phyloP scores from a whole-genome alignment of 1,139 yeast species.

The Blastobotrys aristatus region DNA sequence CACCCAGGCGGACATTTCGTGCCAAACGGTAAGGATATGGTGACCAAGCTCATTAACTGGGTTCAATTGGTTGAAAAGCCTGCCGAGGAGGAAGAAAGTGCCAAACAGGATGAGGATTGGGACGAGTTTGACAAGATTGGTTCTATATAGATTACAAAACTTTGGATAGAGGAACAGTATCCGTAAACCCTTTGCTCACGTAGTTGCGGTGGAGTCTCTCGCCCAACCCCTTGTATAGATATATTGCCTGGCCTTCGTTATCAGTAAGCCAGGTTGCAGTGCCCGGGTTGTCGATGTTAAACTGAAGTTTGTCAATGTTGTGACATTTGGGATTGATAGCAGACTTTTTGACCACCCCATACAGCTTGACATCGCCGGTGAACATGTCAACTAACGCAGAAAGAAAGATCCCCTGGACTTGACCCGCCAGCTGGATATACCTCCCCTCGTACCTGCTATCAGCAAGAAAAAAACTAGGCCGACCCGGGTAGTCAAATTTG shows the following conservation, averaged over 20 bases:
- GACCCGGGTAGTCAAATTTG: not conserved
- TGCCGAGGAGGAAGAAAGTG: slow-evolving; percentile 34
- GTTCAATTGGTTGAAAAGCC: slow-evolving; percentile 28
- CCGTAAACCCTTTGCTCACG: not conserved
- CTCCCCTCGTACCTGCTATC: not conserved
- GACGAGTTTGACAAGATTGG: slow-evolving; percentile 43
- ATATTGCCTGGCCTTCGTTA: not conserved
- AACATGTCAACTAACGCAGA: not conserved
- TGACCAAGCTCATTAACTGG: slow-evolving; percentile 58
- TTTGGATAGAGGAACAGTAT: not conserved
- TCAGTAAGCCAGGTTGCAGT: not conserved
- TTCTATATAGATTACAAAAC: not conserved
- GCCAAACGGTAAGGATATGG: slow-evolving; percentile 61
- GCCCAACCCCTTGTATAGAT: not conserved
- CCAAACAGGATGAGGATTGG: slow-evolving; percentile 33
- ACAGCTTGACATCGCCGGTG: not conserved
- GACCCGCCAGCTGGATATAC: slow-evolving; percentile 3
- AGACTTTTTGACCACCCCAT: not conserved
- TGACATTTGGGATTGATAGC: too few relatives aligned
- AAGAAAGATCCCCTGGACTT: not conserved
- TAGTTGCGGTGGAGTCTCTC: not conserved
- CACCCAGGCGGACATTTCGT: slow-evolving; percentile 90
- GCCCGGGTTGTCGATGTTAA: not conserved
- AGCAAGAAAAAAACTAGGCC: not conserved
- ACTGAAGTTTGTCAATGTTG: not conserved